These are phyloP conservation scores for Tylopilus sp. DNA, from an alignment of 768 basidiomycete genomes.

Conservation along the genomic window DNA sequence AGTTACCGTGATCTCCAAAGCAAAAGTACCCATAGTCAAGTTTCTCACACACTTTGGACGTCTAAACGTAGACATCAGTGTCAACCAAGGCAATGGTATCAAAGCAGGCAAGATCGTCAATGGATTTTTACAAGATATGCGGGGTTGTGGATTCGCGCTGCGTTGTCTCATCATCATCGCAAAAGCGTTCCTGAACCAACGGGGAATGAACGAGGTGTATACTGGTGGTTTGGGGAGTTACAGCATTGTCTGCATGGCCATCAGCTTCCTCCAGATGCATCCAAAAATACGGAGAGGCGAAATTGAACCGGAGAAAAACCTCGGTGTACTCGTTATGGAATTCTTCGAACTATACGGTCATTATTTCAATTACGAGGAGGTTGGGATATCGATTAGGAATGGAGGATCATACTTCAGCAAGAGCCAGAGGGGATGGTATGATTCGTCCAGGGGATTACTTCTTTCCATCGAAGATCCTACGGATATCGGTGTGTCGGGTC, in stretches of 20 bases:
- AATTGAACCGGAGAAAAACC: constrained; percentile 81
- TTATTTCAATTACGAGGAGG: constrained; percentile 87
- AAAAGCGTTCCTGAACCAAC: constrained; percentile 86
- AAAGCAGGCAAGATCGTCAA: constrained; percentile 76
- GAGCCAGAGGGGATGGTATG: constrained; percentile 75
- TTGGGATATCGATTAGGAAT: constrained; percentile 83
- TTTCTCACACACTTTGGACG: constrained; percentile 80
- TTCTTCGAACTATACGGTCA: constrained; percentile 95
- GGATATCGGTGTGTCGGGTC: constrained; percentile 65
- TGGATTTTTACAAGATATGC: constrained; percentile 68
- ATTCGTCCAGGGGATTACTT: constrained; percentile 50
- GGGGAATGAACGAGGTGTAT: constrained; percentile 97
- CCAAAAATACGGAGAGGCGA: constrained; percentile 88
- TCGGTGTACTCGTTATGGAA: constrained; percentile 94
- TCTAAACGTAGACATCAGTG: constrained; percentile 89
- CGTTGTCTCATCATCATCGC: constrained; percentile 81
- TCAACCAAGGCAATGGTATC: constrained; percentile 88
- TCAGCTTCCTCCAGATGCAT: constrained; percentile 96
- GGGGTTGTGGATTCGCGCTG: constrained; percentile 57
- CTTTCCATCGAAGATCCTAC: constrained; percentile 93
- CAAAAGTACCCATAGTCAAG: constrained; percentile 96
- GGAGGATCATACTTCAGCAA: constrained; percentile 92
- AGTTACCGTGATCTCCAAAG: constrained; percentile 87
- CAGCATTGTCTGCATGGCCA: constrained; percentile 87
- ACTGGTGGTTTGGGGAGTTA: constrained; percentile 91